Evolutionary conservation across 176 grass and related monocot species (phyloP).

Genomic region (Ampelocalamus luodianensis): DNA sequence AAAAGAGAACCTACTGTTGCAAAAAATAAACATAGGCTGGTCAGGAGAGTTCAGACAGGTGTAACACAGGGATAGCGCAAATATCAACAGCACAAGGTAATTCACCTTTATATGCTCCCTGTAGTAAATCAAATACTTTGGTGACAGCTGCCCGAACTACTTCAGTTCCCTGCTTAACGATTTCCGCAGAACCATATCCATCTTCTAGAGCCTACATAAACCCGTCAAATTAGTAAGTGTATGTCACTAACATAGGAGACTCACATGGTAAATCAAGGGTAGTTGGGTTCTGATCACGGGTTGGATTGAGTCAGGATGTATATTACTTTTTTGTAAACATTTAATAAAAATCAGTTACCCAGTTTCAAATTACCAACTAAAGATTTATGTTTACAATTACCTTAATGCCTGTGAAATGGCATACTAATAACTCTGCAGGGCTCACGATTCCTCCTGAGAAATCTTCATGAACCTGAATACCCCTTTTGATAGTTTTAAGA

Average conservation of each 20-base stretch:
- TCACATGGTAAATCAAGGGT: not conserved
- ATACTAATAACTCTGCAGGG: slow-evolving; percentile 71
- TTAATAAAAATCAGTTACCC: slow-evolving; percentile 2
- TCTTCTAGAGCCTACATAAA: slow-evolving; percentile 65
- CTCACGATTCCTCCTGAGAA: slow-evolving; percentile 53
- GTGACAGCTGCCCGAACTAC: slow-evolving; percentile 63
- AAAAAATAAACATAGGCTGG: not conserved
- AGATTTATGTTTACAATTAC: slow-evolving; percentile 48
- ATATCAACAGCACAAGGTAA: not conserved
- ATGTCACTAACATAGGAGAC: not conserved
- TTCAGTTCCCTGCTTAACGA: slow-evolving; percentile 70
- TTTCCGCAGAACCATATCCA: slow-evolving; percentile 66
- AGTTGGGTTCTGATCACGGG: not conserved
- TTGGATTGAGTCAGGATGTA: not conserved
- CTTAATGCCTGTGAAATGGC: slow-evolving; percentile 86
- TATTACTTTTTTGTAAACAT: not conserved
- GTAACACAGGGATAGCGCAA: not conserved
- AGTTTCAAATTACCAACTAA: slow-evolving; percentile 24
- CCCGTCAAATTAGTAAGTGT: not conserved
- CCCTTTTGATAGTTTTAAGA: slow-evolving; percentile 64
- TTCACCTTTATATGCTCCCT: slow-evolving; percentile 67
- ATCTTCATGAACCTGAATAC: slow-evolving; percentile 77
- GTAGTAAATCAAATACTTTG: slow-evolving; percentile 75
- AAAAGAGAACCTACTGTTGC: not conserved
- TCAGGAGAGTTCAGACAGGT: not conserved